Evolutionary conservation across 2,329 filamentous ascomycete genomes (phyloP), one percentile per base, ranked within the genome.

Genomic region (Alternaria brassicicola): DNA sequence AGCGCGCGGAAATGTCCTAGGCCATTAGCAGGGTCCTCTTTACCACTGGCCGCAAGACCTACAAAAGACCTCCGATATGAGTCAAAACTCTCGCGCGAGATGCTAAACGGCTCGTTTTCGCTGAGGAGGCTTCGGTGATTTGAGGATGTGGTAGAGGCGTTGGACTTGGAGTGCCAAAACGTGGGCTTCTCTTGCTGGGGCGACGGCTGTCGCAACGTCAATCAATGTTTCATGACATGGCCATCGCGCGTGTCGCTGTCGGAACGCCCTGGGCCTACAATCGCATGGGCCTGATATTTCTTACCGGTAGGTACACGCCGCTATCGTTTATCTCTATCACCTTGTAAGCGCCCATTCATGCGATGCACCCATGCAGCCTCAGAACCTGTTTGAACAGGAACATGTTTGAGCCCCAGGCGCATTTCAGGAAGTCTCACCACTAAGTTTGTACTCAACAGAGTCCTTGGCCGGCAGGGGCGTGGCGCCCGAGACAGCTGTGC

Each of bases 21-120:
- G 87, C 85, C 13, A 19, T 33, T 50, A 76, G 66, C 54, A 57
- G 64, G 59, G 57, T 57, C 33, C 45, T 30, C 33, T 50, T 39
- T 36, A 33, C 7, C 23, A 26, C 17, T 8, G 25, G 31, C 38
- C 35, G 41, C 55, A 36, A 48, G 47, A 83, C 89, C 68, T 85
- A 97, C 94, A 81, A 98, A 98, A 64, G 93, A 97, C 71, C 95
- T 88, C 63, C 95, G 86, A 79, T 98, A 98, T 3, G 93, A 97
- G 76, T 98, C 95, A 73, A 98, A 98, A 2, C 93, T 97, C 80
- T 98, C 95, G 71, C 94, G 87, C 35, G 93, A 97, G 76, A 98
- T 98, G 63, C 90, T 92, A 76, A 98, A 98, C 13, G 90, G 93
- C 75, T 98, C 94, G 68, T 93, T 93, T 62, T 96, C 92, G 69